Conservation (phyloP, 192 early-diverging fungal genomes). For the Allomyces javanicus region DNA sequence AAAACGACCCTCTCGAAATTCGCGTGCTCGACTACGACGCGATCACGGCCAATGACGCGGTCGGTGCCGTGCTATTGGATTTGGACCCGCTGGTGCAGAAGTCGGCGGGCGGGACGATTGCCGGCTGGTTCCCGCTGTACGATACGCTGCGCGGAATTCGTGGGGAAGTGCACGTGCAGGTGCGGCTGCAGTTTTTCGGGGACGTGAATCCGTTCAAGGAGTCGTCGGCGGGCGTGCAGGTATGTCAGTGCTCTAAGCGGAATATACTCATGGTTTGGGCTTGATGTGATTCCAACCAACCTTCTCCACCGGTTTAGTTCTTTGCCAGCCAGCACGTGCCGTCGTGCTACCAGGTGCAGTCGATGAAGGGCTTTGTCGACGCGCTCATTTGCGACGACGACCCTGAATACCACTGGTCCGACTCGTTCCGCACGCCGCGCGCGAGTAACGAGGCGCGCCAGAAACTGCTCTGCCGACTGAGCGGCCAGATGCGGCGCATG, state of each 20-base stretch:
- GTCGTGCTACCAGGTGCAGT: conserved; percentile 23
- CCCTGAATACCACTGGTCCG: conserved; percentile 66
- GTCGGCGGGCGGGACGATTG: conserved; percentile 36
- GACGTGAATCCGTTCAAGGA: conserved; percentile 67
- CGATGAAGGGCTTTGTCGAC: conserved; percentile 50
- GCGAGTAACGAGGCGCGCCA: conserved; percentile 59
- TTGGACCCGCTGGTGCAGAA: conserved; percentile 52
- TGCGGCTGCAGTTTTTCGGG: conserved; percentile 60
- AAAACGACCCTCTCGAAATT: conserved; percentile 63
- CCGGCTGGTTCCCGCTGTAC: conserved; percentile 66
- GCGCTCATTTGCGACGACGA: conserved; percentile 47
- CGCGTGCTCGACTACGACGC: conserved; percentile 57
- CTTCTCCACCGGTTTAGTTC: conserved; percentile 18
- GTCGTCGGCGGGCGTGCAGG: conserved; percentile 33
- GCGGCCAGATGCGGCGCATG: conserved; percentile 43
- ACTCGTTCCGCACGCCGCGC: conserved; percentile 57
- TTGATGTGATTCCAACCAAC: too few species aligned
- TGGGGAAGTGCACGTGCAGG: conserved; percentile 50
- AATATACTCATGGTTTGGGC: too few species aligned
- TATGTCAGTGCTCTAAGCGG: too few species aligned
- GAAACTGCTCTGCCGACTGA: conserved; percentile 42
- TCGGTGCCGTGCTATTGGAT: conserved; percentile 58
- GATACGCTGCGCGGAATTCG: conserved; percentile 51
- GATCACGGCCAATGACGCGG: conserved; percentile 50
- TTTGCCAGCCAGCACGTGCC: conserved; percentile 40